Conservation (phyloP, 2,329 filamentous ascomycete genomes). For the Colletotrichum caudatum region DNA sequence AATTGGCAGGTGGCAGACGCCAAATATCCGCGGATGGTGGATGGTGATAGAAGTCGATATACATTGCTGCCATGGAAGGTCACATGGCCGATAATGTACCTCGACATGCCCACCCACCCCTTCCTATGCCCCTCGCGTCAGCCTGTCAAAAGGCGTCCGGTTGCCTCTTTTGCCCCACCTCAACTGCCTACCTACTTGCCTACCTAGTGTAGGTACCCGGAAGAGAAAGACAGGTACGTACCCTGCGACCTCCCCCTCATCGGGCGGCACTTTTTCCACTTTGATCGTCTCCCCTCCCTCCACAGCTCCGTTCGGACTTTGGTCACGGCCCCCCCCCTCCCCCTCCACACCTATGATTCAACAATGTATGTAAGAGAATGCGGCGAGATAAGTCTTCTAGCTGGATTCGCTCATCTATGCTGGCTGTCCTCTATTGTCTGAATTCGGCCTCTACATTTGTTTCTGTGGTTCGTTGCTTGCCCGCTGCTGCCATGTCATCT, state of each 20-base stretch:
- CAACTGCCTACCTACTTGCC: no score
- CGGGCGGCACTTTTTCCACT: slow-evolving; percentile 35
- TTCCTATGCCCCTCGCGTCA: slow-evolving; percentile 4
- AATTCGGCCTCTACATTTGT: slow-evolving; percentile 6
- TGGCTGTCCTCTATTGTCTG: background rate
- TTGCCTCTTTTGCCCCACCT: slow-evolving; percentile 33
- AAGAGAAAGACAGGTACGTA: slow-evolving; percentile 16
- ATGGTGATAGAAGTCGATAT: background rate
- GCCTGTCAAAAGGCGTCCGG: slow-evolving; percentile 30
- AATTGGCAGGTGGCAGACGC: slow-evolving; percentile 38
- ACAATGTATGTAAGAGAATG: background rate
- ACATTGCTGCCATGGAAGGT: background rate
- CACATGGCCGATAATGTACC: background rate
- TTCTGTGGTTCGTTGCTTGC: background rate
- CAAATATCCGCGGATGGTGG: slow-evolving; percentile 26
- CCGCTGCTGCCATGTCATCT: background rate
- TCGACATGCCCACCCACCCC: background rate
- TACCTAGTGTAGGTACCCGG: no score
- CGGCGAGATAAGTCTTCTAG: background rate
- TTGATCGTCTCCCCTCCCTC: slow-evolving; percentile 10
- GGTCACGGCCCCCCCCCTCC: background rate
- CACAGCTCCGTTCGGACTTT: background rate
- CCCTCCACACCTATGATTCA: background rate
- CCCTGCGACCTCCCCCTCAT: slow-evolving; percentile 11
- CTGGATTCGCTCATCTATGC: background rate